A percentile compares a stretch with the other conserved stretches of the same genome.
Conservation (phyloP, 495 filamentous ascomycete species). For the Parathielavia appendiculata region DNA sequence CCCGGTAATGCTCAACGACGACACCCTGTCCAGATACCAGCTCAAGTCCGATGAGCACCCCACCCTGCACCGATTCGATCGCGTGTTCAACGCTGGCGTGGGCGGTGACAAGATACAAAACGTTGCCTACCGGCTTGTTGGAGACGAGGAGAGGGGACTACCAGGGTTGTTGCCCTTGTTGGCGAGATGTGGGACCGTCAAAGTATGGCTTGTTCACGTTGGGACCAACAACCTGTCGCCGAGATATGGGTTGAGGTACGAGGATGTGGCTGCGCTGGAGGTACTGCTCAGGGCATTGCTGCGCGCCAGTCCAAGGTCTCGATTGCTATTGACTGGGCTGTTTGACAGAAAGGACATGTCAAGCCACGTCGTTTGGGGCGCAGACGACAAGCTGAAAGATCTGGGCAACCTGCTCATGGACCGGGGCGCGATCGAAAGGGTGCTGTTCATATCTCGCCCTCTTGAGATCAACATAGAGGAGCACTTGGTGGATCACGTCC, state of each 20-base stretch:
- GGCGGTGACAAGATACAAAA: conserved; percentile 33
- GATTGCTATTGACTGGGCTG: conserved; percentile 22
- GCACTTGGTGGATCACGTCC: conserved; percentile 32
- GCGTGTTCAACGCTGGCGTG: conserved; percentile 26
- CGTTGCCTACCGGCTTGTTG: conserved; percentile 33
- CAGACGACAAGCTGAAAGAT: conserved; percentile 17
- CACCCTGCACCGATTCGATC: background rate
- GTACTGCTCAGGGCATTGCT: conserved; percentile 28
- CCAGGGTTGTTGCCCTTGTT: conserved; percentile 20
- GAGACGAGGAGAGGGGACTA: conserved; percentile 8
- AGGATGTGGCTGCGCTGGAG: conserved; percentile 19
- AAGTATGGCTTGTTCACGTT: conserved; percentile 33
- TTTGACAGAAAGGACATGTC: conserved; percentile 19
- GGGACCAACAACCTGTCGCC: conserved; percentile 33
- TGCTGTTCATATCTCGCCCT: conserved; percentile 14
- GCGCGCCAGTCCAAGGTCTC: background rate
- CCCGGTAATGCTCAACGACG: conserved; percentile 9
- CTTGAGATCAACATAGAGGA: conserved; percentile 12
- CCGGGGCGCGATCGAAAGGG: background rate
- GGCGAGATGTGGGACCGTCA: conserved; percentile 12
- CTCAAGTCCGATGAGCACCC: background rate
- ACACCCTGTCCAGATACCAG: too few species aligned
- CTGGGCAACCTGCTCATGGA: conserved; percentile 9
- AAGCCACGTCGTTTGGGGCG: conserved; percentile 1
- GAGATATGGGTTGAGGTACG: conserved; percentile 33